Conservation (phyloP, 768 basidiomycete species). For the Lactarius tabidus region DNA sequence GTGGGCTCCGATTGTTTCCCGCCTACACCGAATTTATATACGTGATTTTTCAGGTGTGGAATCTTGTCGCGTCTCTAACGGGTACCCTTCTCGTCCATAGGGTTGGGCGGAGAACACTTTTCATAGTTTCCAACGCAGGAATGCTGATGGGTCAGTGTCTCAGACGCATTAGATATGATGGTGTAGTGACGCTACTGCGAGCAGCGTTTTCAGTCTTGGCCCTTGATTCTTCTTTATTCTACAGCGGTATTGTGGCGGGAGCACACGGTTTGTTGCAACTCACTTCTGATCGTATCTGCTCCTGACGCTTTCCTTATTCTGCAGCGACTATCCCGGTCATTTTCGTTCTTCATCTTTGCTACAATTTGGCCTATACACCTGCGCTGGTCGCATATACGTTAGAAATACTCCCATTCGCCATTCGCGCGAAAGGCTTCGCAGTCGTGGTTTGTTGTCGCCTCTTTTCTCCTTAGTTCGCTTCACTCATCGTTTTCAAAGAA, state of each 20-base stretch:
- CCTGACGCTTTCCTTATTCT: background rate
- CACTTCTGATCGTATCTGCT: background rate
- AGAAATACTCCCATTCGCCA: slow-evolving; percentile 76
- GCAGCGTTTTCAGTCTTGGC: slow-evolving; percentile 59
- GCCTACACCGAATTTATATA: background rate
- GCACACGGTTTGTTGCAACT: slow-evolving; percentile 30
- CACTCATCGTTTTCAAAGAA: slow-evolving; percentile 40
- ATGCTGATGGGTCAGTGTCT: slow-evolving; percentile 47
- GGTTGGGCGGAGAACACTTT: slow-evolving; percentile 64
- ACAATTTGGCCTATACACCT: slow-evolving; percentile 75
- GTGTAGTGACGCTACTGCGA: background rate
- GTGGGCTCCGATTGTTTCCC: slow-evolving; percentile 29
- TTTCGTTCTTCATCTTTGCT: slow-evolving; percentile 50
- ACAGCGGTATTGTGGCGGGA: slow-evolving; percentile 32
- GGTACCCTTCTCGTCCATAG: slow-evolving; percentile 64
- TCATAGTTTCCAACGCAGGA: slow-evolving; percentile 59
- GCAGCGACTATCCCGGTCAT: slow-evolving; percentile 63
- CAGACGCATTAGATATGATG: background rate
- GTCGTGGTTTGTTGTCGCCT: slow-evolving; percentile 49
- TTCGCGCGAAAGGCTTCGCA: slow-evolving; percentile 78
- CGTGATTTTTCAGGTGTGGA: slow-evolving; percentile 45
- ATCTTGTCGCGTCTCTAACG: slow-evolving; percentile 52
- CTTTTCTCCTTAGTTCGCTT: background rate
- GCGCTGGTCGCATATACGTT: slow-evolving; percentile 59
- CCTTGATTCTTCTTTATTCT: slow-evolving; percentile 39